Conservation (phyloP, 2,329 filamentous ascomycete species). For the Fusarium tricinctum region DNA sequence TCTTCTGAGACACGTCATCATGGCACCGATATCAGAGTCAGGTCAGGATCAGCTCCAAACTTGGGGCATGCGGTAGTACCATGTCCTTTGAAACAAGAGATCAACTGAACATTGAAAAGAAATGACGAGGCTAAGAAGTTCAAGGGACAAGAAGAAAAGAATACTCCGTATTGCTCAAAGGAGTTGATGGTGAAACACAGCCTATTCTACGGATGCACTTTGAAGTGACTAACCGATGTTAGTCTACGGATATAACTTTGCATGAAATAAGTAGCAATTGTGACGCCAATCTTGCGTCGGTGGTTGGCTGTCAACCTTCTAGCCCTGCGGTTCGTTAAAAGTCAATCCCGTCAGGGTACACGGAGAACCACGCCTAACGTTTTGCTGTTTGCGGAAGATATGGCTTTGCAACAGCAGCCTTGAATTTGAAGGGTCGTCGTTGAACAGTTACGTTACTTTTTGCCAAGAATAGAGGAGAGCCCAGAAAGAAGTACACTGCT, state of each 20-base stretch:
- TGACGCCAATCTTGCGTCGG: not conserved
- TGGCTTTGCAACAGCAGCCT: not conserved
- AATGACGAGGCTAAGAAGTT: not conserved
- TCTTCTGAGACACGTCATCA: slow-evolving; percentile 42
- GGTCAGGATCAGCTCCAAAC: not conserved
- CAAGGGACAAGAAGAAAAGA: not conserved
- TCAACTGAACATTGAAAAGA: not conserved
- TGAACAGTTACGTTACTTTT: not conserved
- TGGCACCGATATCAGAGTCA: not conserved
- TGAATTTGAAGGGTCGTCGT: not conserved
- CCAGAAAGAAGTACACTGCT: not conserved
- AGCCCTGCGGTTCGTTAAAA: not conserved
- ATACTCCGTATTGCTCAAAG: no score
- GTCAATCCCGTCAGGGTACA: not conserved
- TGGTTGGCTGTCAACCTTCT: not conserved
- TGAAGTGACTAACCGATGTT: no score
- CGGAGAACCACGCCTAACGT: not conserved
- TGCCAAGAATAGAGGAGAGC: not conserved
- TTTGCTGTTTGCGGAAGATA: not conserved
- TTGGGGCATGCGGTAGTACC: not conserved
- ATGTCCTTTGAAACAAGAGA: slow-evolving; percentile 3
- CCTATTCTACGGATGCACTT: not conserved
- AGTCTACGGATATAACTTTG: no score
- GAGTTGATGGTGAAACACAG: not conserved
- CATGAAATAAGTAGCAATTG: no score